Base-by-base conservation (phyloP, 768 basidiomycete genomes). In the Pleurotus citrinopileatus region DNA sequence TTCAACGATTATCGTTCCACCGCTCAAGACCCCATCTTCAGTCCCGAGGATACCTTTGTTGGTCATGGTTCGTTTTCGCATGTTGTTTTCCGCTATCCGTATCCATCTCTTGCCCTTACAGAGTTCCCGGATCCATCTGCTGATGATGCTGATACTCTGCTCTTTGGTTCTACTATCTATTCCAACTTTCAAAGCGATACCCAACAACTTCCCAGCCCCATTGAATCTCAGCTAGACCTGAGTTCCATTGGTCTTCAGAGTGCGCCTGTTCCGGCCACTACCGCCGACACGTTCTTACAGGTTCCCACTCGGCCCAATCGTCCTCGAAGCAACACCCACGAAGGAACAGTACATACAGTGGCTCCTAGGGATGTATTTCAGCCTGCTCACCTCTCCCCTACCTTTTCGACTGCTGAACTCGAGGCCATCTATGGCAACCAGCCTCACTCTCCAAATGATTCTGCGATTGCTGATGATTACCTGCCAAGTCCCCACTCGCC, bases 241-340 rank as follows among this genome's bases (percentile, higher is more conserved):
- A 23, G 29, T 20, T 7, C n/a, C 23, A 36, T 51, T n/a, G 48
- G 12, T 6, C 29, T 51, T 8, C 48, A 51, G 17, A 36, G 19
- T 37, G 48, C 48, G 15, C 48, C 48, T 12, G 29, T 51, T 34
- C 15, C 9, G 5, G 29, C 12, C 19, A 19, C 12, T 22, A 4
- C n/a, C 34, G 22, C 23, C 10, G 27, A 3, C 28, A n/a, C 19
- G 4, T 51, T 51, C 34, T 20, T 51, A 26, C 61, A 42, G 42
- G 48, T 45, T 46, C 60, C 52, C 60, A 61, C 23, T 64, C 64
- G 38, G 40, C 63, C 17, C 34, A 59, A 32, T 54, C 52, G 42
- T 9, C 44, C 37, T 22, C 23, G 28, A 19, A 45, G 42, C 40
- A 37, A 51, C 34, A 51, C 48, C 1, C 48, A 51, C 7, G 48